Evolutionary conservation across 257 asterid genomes (phyloP).

Genomic region (Gentiana dahurica): DNA sequence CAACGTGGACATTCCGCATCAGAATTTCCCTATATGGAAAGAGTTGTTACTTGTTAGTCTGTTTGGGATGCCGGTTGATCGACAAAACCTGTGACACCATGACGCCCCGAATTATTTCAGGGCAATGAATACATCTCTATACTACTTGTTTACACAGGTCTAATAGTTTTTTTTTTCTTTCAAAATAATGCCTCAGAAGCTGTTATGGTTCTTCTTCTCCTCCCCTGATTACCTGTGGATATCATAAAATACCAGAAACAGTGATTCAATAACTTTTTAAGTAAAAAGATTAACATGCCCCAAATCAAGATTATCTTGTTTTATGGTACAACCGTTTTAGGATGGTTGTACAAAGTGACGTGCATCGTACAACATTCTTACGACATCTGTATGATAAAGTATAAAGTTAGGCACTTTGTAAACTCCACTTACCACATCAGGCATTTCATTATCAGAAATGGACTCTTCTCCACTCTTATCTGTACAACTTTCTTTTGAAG

Average conservation of each 20-base stretch:
- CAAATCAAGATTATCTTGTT: background rate
- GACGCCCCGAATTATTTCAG: background rate
- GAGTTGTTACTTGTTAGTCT: slow-evolving; percentile 9
- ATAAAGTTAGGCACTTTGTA: slow-evolving; percentile 18
- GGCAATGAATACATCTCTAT: background rate
- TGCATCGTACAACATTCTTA: slow-evolving; percentile 9
- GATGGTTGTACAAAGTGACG: too few relatives aligned
- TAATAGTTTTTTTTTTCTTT: slow-evolving; percentile 25
- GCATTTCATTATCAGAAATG: slow-evolving; percentile 17
- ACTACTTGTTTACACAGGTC: slow-evolving; percentile 21
- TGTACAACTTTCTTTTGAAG: slow-evolving; percentile 12
- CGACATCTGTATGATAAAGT: slow-evolving; percentile 30
- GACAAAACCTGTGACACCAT: slow-evolving; percentile 1
- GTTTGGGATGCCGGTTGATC: slow-evolving; percentile 34
- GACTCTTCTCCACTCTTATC: slow-evolving; percentile 24
- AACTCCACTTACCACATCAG: slow-evolving; percentile 18
- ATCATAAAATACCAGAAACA: background rate
- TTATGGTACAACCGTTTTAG: background rate
- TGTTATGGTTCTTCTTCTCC: slow-evolving; percentile 41
- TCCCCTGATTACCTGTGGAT: slow-evolving; percentile 40
- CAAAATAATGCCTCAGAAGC: slow-evolving; percentile 36
- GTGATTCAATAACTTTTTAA: background rate
- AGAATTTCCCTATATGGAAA: background rate
- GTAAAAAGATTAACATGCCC: background rate
- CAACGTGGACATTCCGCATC: too few relatives aligned